Evolutionary conservation across 108 stramenopile species (phyloP).

Genomic region (Schizochytrium sp.): DNA sequence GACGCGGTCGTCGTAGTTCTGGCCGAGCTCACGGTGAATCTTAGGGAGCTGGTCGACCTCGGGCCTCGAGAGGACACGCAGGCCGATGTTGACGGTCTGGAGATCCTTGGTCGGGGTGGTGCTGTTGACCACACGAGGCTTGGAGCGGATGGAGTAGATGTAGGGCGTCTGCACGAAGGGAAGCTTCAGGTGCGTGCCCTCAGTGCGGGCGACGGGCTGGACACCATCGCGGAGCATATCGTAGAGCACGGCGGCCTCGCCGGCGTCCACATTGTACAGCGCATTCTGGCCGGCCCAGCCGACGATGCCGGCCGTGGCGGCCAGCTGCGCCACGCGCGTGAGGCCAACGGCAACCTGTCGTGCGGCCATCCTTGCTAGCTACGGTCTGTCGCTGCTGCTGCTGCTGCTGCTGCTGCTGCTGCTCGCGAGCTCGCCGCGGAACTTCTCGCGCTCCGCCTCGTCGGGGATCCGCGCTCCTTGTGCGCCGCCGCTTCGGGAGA

Average conservation of each 20-base stretch:
- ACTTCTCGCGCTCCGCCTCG: too few species aligned
- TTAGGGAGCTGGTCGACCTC: slow-evolving; percentile 75
- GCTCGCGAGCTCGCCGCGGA: too few species aligned
- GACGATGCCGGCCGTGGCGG: slow-evolving; percentile 8
- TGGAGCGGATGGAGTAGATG: slow-evolving; percentile 89
- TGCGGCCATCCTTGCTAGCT: background rate
- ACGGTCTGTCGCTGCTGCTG: too few species aligned
- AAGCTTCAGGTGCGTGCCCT: slow-evolving; percentile 82
- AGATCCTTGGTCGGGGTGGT: slow-evolving; percentile 98
- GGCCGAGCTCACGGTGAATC: slow-evolving; percentile 85
- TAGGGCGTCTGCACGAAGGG: slow-evolving; percentile 75
- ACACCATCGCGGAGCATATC: slow-evolving; percentile 90
- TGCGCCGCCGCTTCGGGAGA: too few species aligned
- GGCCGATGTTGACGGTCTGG: slow-evolving; percentile 98
- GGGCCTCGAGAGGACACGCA: slow-evolving; percentile 94
- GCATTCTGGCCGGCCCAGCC: slow-evolving; percentile 18
- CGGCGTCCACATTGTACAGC: slow-evolving; percentile 74
- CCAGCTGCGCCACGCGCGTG: slow-evolving; percentile 17
- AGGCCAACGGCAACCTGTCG: background rate
- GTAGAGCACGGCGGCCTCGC: slow-evolving; percentile 96
- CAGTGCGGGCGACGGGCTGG: slow-evolving; percentile 68
- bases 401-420: too few species aligned
- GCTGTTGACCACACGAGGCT: slow-evolving; percentile 88
- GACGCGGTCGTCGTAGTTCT: slow-evolving; percentile 97
- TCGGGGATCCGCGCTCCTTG: too few species aligned